Evolutionary conservation across 805 yeast genomes (phyloP).

Genomic region (Candida loeiensis): DNA sequence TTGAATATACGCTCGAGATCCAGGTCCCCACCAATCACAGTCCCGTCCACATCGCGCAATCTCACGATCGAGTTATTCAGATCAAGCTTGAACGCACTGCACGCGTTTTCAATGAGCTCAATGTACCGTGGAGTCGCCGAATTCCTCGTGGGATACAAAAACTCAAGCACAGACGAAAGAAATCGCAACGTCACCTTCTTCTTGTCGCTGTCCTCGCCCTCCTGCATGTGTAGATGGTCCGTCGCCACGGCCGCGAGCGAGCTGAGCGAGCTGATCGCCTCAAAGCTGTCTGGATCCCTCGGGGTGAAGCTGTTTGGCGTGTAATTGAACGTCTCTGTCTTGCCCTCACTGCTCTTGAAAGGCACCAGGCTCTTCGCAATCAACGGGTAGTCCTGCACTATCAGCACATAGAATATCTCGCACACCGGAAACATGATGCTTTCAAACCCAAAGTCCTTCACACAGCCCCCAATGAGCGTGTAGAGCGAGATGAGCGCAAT

Average conservation of each 20-base stretch:
- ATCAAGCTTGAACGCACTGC: slow-evolving; percentile 54
- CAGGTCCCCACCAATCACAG: slow-evolving; percentile 27
- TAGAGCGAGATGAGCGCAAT: slow-evolving; percentile 54
- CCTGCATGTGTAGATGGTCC: slow-evolving; percentile 19
- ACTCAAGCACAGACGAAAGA: slow-evolving; percentile 53
- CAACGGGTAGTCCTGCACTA: slow-evolving; percentile 64
- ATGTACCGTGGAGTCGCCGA: slow-evolving; percentile 76
- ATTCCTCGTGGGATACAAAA: slow-evolving; percentile 59
- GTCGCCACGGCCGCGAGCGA: slow-evolving; percentile 37
- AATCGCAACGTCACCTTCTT: slow-evolving; percentile 45
- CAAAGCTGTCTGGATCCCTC: slow-evolving; percentile 6
- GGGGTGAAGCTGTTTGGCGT: slow-evolving; percentile 5
- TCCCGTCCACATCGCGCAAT: slow-evolving; percentile 25
- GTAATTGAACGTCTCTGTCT: slow-evolving; percentile 6
- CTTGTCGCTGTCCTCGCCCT: slow-evolving; percentile 8
- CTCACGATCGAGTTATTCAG: slow-evolving; percentile 19
- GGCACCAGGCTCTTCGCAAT: slow-evolving; percentile 41
- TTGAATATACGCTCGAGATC: slow-evolving; percentile 39
- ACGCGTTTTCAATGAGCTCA: slow-evolving; percentile 78
- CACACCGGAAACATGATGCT: slow-evolving; percentile 59
- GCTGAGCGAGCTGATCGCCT: slow-evolving; percentile 14
- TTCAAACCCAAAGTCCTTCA: slow-evolving; percentile 81
- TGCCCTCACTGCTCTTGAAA: slow-evolving; percentile 15
- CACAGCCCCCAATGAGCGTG: slow-evolving; percentile 63
- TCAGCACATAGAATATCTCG: slow-evolving; percentile 61